Evolutionary conservation across 2,329 filamentous ascomycete species (phyloP).

Genomic region (Cladosporium sphaerospermum): DNA sequence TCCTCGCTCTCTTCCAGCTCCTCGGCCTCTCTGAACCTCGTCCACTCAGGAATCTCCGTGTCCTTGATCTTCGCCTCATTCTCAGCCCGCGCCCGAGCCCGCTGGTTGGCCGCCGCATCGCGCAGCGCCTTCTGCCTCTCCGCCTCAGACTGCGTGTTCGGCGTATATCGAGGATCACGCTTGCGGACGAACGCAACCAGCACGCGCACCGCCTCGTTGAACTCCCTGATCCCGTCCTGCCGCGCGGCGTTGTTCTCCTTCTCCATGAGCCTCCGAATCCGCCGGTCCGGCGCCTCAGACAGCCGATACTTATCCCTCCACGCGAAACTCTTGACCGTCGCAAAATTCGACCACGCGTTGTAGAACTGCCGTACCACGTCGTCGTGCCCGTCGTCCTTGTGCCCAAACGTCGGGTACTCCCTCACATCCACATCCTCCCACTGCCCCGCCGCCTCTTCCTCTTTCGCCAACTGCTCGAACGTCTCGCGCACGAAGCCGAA

Average conservation of each 20-base stretch:
- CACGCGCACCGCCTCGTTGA: conserved; percentile 85
- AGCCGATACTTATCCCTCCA: conserved; percentile 85
- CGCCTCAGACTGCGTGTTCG: conserved; percentile 69
- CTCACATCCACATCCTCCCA: conserved; percentile 56
- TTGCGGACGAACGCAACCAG: conserved; percentile 85
- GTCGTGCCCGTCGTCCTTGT: conserved; percentile 69
- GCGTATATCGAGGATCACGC: conserved; percentile 77
- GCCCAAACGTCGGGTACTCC: conserved; percentile 78
- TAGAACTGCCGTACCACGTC: conserved; percentile 76
- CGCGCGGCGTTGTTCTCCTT: conserved; percentile 85
- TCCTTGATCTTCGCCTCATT: conserved; percentile 68
- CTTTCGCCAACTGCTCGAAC: conserved; percentile 72
- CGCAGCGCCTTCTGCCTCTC: conserved; percentile 74
- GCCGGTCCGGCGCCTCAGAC: conserved; percentile 80
- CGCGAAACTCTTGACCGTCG: conserved; percentile 75
- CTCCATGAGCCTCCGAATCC: conserved; percentile 78
- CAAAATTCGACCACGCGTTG: conserved; percentile 69
- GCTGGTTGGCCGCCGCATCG: conserved; percentile 75
- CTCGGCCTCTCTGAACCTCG: conserved; percentile 51
- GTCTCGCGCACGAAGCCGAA: conserved; percentile 70
- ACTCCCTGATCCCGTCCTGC: conserved; percentile 77
- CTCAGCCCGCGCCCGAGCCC: conserved; percentile 71
- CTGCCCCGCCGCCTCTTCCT: conserved; percentile 70
- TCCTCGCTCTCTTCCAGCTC: conserved; percentile 49
- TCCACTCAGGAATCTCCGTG: conserved; percentile 67